phyloP scores from a whole-genome alignment of 306 rosid species.

The Mucuna pruriens region DNA sequence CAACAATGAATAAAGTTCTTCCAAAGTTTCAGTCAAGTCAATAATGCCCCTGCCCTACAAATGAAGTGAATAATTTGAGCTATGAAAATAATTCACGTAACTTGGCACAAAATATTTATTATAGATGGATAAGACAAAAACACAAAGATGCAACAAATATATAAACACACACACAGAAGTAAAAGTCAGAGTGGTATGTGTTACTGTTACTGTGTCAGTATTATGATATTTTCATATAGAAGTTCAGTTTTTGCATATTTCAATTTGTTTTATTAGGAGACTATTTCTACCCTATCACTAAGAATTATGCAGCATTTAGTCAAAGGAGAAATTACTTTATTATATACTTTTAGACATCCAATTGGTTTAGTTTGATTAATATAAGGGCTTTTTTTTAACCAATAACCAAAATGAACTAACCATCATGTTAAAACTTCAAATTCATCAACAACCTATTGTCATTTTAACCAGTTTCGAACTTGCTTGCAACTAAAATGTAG shows the following conservation, averaged over 20 bases:
- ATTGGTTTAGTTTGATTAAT: not conserved
- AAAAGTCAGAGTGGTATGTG: not conserved
- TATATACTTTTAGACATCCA: not conserved
- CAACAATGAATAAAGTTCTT: constrained; percentile 90
- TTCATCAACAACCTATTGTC: constrained; percentile 1
- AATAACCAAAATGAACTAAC: not conserved
- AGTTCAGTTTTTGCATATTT: not conserved
- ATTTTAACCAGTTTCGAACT: not conserved
- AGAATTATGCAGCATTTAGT: constrained; percentile 9
- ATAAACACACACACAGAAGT: not conserved
- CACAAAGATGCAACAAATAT: constrained; percentile 6
- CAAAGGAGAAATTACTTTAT: constrained; percentile 3
- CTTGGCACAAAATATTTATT: not conserved
- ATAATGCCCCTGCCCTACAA: constrained; percentile 82
- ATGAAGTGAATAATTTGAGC: constrained; percentile 45
- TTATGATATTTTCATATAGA: not conserved
- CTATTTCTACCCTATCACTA: constrained; percentile 6
- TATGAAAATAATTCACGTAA: constrained; percentile 32
- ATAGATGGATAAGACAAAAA: constrained; percentile 1
- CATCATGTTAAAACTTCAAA: not conserved
- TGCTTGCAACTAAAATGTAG: not conserved
- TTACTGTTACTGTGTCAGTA: not conserved
- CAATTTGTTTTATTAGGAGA: not conserved
- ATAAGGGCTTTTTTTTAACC: not conserved
- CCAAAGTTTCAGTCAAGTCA: constrained; percentile 85